Conservation (phyloP, 73 alveolate species). For the Tetrahymena thermophila region DNA sequence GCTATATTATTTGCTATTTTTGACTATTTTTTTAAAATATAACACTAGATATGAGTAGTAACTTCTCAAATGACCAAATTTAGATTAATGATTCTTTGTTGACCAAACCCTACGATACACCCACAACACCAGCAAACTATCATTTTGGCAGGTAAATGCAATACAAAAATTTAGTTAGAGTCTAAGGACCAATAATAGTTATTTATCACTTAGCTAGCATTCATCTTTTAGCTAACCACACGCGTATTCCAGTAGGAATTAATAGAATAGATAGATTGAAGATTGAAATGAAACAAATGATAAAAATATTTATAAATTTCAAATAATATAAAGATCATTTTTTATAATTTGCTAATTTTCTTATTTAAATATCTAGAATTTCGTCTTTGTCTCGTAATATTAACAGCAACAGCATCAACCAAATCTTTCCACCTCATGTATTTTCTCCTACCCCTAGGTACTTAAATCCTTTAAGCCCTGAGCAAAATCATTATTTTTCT, state of each 20-base stretch:
- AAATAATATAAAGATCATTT: background rate
- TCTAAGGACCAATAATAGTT: background rate
- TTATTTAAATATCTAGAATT: background rate
- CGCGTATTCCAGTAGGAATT: background rate
- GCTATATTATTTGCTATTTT: background rate
- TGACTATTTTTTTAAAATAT: background rate
- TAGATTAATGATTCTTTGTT: background rate
- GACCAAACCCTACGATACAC: background rate
- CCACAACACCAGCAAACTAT: background rate
- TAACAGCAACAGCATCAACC: background rate
- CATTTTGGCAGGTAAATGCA: background rate
- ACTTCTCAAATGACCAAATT: background rate
- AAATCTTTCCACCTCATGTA: background rate
- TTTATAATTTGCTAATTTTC: background rate
- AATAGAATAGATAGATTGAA: background rate
- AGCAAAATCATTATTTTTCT: background rate
- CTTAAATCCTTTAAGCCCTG: background rate
- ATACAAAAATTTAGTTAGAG: background rate
- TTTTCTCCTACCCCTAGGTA: background rate
- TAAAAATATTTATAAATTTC: background rate
- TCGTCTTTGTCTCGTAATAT: background rate
- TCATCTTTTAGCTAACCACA: background rate
- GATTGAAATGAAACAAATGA: background rate
- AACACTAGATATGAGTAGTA: background rate
- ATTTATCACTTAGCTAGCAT: background rate